Conservation (phyloP, 192 early-diverging fungal species). For the Funneliformis mosseae region DNA sequence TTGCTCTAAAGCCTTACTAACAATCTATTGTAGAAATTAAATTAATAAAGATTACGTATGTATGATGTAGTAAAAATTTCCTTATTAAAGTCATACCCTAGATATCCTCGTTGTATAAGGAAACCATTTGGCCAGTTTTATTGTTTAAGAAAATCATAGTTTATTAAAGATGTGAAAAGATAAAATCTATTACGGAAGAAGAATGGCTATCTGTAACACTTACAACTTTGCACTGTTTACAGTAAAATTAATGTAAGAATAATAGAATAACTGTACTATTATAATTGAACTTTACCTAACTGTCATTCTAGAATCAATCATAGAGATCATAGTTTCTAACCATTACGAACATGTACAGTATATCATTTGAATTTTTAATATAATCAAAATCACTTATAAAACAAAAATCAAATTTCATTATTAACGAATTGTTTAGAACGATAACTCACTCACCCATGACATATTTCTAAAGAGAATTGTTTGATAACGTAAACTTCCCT, state of each 20-base stretch:
- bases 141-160: constrained; percentile 73
- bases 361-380: too few species aligned
- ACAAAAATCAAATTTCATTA: not conserved
- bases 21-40: constrained; percentile 40
- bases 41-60: not conserved
- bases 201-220: constrained; percentile 62
- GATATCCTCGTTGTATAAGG: too few species aligned
- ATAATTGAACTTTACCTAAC: constrained; percentile 46
- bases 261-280: too few species aligned
- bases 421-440: not conserved
- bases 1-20: constrained; percentile 63
- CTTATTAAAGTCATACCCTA: constrained; percentile 50
- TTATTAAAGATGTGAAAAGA: constrained; percentile 75
- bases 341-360: constrained; percentile 76
- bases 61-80: not conserved
- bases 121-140: too few species aligned
- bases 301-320: constrained; percentile 74
- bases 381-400: not conserved
- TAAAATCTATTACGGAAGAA: constrained; percentile 81
- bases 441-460: constrained; percentile 49
- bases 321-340: constrained; percentile 59
- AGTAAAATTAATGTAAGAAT: too few species aligned
- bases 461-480: constrained; percentile 50
- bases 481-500: constrained; percentile 51
- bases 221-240: too few species aligned